Conservation (phyloP, 441 rosid species). For the Gossypium lobatum region DNA sequence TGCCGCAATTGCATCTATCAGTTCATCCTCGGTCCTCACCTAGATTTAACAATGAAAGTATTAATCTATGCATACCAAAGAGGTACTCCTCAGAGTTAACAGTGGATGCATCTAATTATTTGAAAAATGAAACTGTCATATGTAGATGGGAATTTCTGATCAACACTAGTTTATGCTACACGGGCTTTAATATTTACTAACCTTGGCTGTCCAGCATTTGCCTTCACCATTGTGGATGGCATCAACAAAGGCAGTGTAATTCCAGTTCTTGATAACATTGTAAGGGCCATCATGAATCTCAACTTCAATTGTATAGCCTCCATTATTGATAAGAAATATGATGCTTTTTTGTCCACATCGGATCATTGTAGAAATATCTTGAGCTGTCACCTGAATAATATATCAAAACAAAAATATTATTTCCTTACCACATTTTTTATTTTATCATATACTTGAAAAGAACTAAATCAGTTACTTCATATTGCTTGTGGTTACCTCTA, state of each 20-base stretch:
- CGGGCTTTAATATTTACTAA: slow-evolving; percentile 20
- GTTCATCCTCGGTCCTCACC: slow-evolving; percentile 44
- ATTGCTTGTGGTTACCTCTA: background rate
- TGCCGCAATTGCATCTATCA: slow-evolving; percentile 32
- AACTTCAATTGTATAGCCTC: slow-evolving; percentile 70
- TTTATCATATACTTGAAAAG: background rate
- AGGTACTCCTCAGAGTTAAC: background rate
- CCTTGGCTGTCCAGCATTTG: slow-evolving; percentile 67
- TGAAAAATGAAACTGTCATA: background rate
- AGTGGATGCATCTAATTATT: background rate
- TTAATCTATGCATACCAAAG: slow-evolving; percentile 1
- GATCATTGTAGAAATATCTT: slow-evolving; percentile 65
- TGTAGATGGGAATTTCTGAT: background rate
- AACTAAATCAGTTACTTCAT: slow-evolving; percentile 15
- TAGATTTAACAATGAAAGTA: slow-evolving; percentile 17
- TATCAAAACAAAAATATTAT: background rate
- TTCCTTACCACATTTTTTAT: background rate
- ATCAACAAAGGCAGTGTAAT: slow-evolving; percentile 52
- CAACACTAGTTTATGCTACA: background rate
- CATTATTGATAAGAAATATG: slow-evolving; percentile 68
- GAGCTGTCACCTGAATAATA: slow-evolving; percentile 44
- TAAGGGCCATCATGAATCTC: slow-evolving; percentile 78
- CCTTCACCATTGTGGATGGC: slow-evolving; percentile 75
- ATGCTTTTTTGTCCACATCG: slow-evolving; percentile 45
- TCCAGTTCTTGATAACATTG: slow-evolving; percentile 78